Conservation (phyloP, 192 early-diverging fungal species). For the Paraglomus occultum region DNA sequence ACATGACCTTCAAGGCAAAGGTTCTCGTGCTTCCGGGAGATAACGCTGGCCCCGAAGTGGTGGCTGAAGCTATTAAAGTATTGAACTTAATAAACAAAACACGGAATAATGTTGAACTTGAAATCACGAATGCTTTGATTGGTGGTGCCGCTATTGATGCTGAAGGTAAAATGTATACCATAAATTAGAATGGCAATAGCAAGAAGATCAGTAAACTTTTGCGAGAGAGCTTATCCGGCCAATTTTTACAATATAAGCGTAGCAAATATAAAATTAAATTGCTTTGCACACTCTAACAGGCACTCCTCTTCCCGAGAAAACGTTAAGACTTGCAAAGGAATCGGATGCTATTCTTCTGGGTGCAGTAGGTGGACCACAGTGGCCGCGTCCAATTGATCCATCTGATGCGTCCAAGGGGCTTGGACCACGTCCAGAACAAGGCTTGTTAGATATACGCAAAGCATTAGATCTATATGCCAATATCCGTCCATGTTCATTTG, state of each 20-base stretch:
- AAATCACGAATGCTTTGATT: constrained; percentile 80
- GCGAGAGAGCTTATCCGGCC: neutral
- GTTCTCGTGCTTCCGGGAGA: constrained; percentile 84
- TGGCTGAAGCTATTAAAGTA: constrained; percentile 86
- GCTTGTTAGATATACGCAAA: constrained; percentile 90
- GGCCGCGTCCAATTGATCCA: constrained; percentile 71
- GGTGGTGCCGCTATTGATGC: constrained; percentile 92
- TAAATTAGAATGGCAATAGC: neutral
- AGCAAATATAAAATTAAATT: neutral
- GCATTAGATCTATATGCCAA: constrained; percentile 93
- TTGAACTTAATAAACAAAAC: constrained; percentile 73
- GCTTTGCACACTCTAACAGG: constrained; percentile 21
- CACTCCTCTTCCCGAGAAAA: constrained; percentile 75
- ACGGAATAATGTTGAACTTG: constrained; percentile 62
- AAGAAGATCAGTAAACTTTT: neutral
- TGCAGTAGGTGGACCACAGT: constrained; percentile 97
- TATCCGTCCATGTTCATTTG: constrained; percentile 93
- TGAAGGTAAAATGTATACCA: constrained; percentile 52
- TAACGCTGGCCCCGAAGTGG: constrained; percentile 95
- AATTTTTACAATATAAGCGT: neutral
- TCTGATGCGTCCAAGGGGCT: constrained; percentile 61
- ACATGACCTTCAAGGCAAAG: constrained; percentile 27
- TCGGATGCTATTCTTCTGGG: constrained; percentile 95
- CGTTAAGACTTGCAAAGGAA: constrained; percentile 75
- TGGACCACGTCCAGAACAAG: constrained; percentile 92